phyloP scores from a whole-genome alignment of 1,284 basidiomycete genomes.

The Ustilago crameri region DNA sequence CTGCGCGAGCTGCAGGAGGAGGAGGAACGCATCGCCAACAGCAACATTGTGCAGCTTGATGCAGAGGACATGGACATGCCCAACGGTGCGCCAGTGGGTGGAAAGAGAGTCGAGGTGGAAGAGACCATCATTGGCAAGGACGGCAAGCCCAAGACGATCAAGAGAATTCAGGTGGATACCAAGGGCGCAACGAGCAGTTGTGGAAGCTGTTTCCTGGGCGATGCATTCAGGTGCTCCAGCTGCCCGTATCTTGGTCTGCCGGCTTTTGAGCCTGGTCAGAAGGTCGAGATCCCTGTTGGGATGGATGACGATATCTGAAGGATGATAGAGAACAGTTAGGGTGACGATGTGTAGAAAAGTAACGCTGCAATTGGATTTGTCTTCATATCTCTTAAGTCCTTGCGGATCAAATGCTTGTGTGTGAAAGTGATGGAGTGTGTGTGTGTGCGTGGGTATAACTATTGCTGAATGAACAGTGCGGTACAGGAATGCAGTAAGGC shows the following conservation, averaged over 20 bases:
- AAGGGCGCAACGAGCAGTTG: conserved; percentile 82
- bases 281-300: conserved; percentile 76
- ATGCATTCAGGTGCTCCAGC: conserved; percentile 93
- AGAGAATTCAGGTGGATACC: conserved; percentile 66
- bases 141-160: conserved; percentile 63
- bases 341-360: not conserved
- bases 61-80: conserved; percentile 61
- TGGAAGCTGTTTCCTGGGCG: conserved; percentile 96
- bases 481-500: too few relatives aligned
- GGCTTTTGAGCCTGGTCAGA: conserved; percentile 97
- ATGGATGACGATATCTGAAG: conserved; percentile 66
- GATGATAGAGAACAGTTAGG: not conserved
- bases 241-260: conserved; percentile 97
- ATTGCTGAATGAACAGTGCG: too few relatives aligned
- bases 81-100: conserved; percentile 11
- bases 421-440: not conserved
- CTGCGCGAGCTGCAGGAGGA: conserved; percentile 65
- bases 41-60: conserved; percentile 59
- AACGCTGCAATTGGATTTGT: too few relatives aligned
- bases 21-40: conserved; percentile 47
- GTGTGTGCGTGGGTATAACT: too few relatives aligned
- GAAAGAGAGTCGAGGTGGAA: conserved; percentile 52
- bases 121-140: conserved; percentile 63
- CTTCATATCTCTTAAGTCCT: too few relatives aligned
- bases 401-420: too few relatives aligned